phyloP scores from a whole-genome alignment of 805 yeast species.

The Candida caryicola region DNA sequence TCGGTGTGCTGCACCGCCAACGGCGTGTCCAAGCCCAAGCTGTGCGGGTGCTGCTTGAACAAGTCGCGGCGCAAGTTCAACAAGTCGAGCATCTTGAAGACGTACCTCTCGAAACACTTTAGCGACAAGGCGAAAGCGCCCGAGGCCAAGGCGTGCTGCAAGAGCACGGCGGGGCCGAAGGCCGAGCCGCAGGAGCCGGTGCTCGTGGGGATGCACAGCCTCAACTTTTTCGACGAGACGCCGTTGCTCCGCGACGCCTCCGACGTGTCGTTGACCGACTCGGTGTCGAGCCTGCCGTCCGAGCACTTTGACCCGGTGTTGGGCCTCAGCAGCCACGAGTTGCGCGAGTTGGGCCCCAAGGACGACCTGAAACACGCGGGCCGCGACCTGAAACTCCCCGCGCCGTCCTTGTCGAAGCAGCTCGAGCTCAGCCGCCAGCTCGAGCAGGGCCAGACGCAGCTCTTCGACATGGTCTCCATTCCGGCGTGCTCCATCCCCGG shows the following conservation, averaged over 20 bases:
- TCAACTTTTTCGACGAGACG: background rate
- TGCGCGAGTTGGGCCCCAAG: background rate
- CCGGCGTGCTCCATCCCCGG: slow-evolving; percentile 37
- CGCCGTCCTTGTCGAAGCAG: background rate
- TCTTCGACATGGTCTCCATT: slow-evolving; percentile 25
- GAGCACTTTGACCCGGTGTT: background rate
- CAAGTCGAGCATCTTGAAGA: slow-evolving; percentile 32
- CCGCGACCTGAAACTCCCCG: background rate
- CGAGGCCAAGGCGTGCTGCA: background rate
- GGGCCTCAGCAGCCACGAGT: background rate
- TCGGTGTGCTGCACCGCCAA: slow-evolving; percentile 30
- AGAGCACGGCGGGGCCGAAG: background rate
- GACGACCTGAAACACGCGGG: no score
- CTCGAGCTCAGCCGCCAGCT: background rate
- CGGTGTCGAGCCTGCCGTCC: background rate
- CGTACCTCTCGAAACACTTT: slow-evolving; percentile 3
- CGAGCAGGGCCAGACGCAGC: slow-evolving; percentile 1
- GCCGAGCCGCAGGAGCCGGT: background rate
- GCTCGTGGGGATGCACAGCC: background rate
- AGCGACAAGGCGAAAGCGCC: background rate
- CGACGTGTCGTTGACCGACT: background rate
- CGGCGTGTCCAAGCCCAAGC: slow-evolving; percentile 19
- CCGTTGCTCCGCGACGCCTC: background rate
- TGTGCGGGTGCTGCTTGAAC: slow-evolving; percentile 31
- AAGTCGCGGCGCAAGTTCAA: slow-evolving; percentile 27